Evolutionary conservation across 116 monocot species (phyloP).

Genomic region (Dioscorea cayenensis): DNA sequence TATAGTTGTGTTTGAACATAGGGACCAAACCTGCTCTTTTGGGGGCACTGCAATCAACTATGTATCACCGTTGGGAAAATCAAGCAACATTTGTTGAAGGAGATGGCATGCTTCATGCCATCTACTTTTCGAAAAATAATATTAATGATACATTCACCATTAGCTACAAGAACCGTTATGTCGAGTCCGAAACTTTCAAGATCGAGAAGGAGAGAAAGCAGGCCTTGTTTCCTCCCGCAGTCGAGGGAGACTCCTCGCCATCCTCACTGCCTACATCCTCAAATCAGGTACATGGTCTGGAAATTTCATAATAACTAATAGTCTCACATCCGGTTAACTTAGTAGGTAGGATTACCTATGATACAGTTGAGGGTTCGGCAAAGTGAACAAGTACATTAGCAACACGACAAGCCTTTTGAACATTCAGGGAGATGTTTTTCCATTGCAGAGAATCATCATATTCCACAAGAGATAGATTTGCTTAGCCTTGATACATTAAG

Average conservation of each 20-base stretch:
- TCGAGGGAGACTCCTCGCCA: conserved; percentile 38
- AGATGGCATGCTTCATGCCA: conserved; percentile 56
- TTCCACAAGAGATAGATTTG: conserved; percentile 40
- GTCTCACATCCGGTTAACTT: background rate
- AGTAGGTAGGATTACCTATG: background rate
- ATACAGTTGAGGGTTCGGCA: conserved; percentile 58
- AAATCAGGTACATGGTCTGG: conserved; percentile 24
- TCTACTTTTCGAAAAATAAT: conserved; percentile 21
- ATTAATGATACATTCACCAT: conserved; percentile 15
- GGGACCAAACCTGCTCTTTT: conserved; percentile 44
- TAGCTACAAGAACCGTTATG: conserved; percentile 39
- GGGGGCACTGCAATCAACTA: conserved; percentile 26
- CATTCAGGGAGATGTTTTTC: conserved; percentile 36
- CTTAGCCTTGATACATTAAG: conserved; percentile 23
- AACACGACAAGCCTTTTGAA: conserved; percentile 56
- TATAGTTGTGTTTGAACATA: background rate
- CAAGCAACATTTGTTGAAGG: conserved; percentile 39
- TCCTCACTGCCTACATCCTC: conserved; percentile 25
- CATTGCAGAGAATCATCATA: conserved; percentile 24
- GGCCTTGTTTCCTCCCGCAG: conserved; percentile 32
- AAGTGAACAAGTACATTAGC: conserved; percentile 28
- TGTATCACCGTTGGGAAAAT: conserved; percentile 28
- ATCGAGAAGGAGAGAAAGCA: conserved; percentile 20
- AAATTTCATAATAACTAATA: too few relatives aligned
- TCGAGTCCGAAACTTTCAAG: conserved; percentile 38